A percentile compares a stretch with the other conserved stretches of the same genome.
Conservation (phyloP, 306 rosid species). For the Fagus sylvatica region DNA sequence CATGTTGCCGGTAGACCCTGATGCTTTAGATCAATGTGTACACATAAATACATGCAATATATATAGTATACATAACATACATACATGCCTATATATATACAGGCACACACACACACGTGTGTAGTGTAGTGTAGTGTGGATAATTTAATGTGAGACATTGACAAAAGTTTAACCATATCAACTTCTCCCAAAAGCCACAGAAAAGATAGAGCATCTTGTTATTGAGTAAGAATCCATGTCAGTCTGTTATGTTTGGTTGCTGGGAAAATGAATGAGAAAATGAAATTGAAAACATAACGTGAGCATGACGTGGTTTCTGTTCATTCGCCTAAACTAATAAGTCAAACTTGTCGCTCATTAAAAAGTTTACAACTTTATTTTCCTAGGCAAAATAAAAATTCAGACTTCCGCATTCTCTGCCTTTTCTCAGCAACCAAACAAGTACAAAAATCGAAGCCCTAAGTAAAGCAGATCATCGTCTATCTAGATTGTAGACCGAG, state of each 20-base stretch:
- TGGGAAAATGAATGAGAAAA: neutral
- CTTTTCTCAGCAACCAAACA: slow-evolving; percentile 2
- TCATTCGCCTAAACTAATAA: neutral
- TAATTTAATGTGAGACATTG: too few species aligned
- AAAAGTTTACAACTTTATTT: neutral
- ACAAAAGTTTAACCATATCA: too few species aligned
- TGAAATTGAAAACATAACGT: neutral
- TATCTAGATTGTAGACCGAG: neutral
- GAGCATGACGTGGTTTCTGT: neutral
- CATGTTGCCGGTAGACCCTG: too few species aligned
- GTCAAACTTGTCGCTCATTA: neutral
- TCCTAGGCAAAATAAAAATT: neutral
- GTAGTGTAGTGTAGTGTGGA: too few species aligned
- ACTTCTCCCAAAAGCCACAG: neutral
- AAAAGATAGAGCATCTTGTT: neutral
- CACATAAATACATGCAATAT: too few species aligned
- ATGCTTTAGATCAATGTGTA: too few species aligned
- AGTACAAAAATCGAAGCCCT: slow-evolving; percentile 10
- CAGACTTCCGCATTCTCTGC: neutral
- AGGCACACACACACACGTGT: too few species aligned
- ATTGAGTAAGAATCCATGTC: neutral
- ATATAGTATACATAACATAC: too few species aligned
- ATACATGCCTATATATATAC: too few species aligned
- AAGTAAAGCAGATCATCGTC: neutral
- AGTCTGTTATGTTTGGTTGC: neutral